phyloP scores from a whole-genome alignment of 495 filamentous ascomycete genomes.

The Tuber microsphaerosporum region DNA sequence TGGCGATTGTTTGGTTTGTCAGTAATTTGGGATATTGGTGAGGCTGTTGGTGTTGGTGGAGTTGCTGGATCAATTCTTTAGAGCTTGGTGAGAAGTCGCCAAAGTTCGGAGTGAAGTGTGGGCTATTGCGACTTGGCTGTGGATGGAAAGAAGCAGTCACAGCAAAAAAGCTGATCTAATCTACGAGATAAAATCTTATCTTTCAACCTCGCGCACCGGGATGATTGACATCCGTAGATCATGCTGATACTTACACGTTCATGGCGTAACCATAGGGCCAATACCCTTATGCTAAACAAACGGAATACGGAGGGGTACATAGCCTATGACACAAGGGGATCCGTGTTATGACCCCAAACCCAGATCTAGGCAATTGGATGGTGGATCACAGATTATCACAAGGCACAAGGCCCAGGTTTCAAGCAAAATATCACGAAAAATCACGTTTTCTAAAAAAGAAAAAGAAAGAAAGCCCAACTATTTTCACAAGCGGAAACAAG shows the following conservation, averaged over 20 bases:
- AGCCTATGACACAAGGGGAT: not conserved
- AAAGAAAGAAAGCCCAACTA: not conserved
- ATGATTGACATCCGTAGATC: not conserved
- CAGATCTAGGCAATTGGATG: not conserved
- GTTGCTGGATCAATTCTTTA: conserved; percentile 16
- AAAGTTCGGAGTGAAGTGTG: conserved; percentile 21
- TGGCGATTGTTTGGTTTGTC: conserved; percentile 28
- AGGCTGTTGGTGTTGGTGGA: conserved; percentile 21
- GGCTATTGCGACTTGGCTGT: conserved; percentile 22
- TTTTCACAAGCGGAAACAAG: not conserved
- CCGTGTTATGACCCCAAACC: not conserved
- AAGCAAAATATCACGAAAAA: not conserved
- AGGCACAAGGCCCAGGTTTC: not conserved
- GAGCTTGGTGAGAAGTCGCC: conserved; percentile 16
- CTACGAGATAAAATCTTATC: not conserved
- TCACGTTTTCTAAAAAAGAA: not conserved
- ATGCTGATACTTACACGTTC: not conserved
- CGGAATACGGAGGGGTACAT: not conserved
- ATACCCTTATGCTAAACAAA: not conserved
- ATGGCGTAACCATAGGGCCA: not conserved
- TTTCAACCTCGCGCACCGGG: not conserved
- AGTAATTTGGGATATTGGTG: conserved; percentile 20
- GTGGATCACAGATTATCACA: not conserved
- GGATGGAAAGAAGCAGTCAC: conserved; percentile 34
- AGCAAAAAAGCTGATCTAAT: conserved; percentile 8